Evolutionary conservation across 768 basidiomycete genomes (phyloP).

Genomic region (Mycena rebaudengoi): DNA sequence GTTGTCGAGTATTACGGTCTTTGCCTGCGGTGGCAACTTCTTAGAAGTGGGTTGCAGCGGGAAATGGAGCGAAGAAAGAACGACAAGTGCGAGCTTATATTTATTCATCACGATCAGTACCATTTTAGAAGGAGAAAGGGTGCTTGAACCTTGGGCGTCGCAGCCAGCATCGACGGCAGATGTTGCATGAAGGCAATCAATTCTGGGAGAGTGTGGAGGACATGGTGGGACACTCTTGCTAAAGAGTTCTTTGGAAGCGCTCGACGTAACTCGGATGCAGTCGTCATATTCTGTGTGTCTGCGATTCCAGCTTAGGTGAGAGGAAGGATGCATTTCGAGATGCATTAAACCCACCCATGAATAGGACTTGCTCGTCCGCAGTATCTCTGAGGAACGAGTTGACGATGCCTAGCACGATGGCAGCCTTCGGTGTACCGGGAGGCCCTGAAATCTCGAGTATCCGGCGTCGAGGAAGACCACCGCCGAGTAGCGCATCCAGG

Average conservation of each 20-base stretch:
- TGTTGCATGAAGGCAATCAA: conserved; percentile 67
- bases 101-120: not conserved
- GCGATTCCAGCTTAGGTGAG: conserved; percentile 4
- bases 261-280: conserved; percentile 39
- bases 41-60: conserved; percentile 62
- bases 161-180: conserved; percentile 54
- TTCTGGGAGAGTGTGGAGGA: conserved; percentile 58
- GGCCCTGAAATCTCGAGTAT: conserved; percentile 81
- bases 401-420: conserved; percentile 59
- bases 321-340: not conserved
- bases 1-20: conserved; percentile 54
- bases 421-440: conserved; percentile 75
- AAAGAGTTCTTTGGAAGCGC: conserved; percentile 32
- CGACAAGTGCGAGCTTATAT: conserved; percentile 63
- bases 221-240: conserved; percentile 48
- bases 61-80: conserved; percentile 73
- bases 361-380: conserved; percentile 60
- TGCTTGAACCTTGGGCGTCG: conserved; percentile 53
- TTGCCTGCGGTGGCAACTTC: conserved; percentile 45
- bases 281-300: conserved; percentile 60
- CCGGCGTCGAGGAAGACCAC: conserved; percentile 68
- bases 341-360: conserved; percentile 62
- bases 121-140: conserved; percentile 10
- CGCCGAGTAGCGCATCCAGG: conserved; percentile 67
- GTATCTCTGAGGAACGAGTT: conserved; percentile 51